phyloP scores from a whole-genome alignment of 371 early-diverging fungal genomes.

The Cladochytrium tenue region DNA sequence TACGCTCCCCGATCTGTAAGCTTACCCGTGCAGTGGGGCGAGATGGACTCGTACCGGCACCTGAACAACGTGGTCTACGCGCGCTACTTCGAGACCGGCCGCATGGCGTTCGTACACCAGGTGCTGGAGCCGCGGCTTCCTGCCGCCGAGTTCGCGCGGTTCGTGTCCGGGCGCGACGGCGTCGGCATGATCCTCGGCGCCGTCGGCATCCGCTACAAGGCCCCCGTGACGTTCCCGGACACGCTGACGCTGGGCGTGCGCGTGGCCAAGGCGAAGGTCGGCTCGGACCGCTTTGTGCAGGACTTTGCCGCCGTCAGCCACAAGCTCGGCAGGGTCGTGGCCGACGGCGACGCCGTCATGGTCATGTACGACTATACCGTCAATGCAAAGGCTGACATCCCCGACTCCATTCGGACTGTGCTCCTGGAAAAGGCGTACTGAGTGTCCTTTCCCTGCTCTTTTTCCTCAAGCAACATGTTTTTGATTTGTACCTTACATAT shows the following conservation, averaged over 20 bases:
- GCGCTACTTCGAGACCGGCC: conserved; percentile 27
- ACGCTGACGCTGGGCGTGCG: conserved; percentile 28
- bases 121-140: conserved; percentile 24
- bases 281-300: conserved; percentile 26
- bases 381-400: conserved; percentile 23
- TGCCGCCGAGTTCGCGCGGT: conserved; percentile 11
- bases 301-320: conserved; percentile 25
- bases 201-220: conserved; percentile 17
- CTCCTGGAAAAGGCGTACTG: too few species aligned
- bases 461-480: neutral
- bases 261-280: conserved; percentile 6
- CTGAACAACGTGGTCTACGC: conserved; percentile 36
- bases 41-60: conserved; percentile 31
- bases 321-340: conserved; percentile 17
- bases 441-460: neutral
- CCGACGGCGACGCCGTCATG: conserved; percentile 17
- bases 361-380: conserved; percentile 26
- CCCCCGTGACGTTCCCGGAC: conserved; percentile 32
- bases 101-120: conserved; percentile 38
- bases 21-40: conserved; percentile 35
- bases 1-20: neutral
- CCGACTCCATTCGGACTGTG: neutral
- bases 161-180: conserved; percentile 13
- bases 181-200: conserved; percentile 34
- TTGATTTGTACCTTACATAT: too few species aligned